phyloP scores from a whole-genome alignment of 768 basidiomycete genomes.

The Calvatia gigantea region DNA sequence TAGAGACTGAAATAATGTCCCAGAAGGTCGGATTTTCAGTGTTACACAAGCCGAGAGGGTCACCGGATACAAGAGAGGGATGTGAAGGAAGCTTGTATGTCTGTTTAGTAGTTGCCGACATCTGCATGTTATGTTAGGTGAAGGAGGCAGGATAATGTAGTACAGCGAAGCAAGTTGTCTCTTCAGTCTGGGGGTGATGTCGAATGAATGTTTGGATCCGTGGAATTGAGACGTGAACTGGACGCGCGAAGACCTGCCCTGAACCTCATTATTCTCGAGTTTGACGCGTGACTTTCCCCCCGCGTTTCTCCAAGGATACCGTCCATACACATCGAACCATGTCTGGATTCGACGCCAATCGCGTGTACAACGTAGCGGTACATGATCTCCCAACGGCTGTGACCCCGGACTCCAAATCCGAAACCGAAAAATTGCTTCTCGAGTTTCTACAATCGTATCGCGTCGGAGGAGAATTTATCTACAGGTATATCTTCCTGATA shows the following conservation, averaged over 20 bases:
- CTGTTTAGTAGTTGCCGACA: neutral
- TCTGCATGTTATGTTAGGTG: neutral
- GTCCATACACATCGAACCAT: slow-evolving; percentile 33
- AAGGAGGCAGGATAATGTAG: neutral
- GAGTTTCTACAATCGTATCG: slow-evolving; percentile 89
- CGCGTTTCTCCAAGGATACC: slow-evolving; percentile 8
- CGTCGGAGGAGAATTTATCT: slow-evolving; percentile 87
- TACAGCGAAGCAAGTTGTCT: neutral
- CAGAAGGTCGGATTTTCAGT: slow-evolving; percentile 24
- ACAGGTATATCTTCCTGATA: slow-evolving; percentile 54
- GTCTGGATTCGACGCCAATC: slow-evolving; percentile 87
- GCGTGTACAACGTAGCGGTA: slow-evolving; percentile 77
- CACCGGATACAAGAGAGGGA: slow-evolving; percentile 18
- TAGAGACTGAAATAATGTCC: slow-evolving; percentile 23
- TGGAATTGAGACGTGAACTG: neutral
- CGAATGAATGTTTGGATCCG: neutral
- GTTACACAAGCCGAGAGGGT: slow-evolving; percentile 27
- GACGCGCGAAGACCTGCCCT: slow-evolving; percentile 33
- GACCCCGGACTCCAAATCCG: slow-evolving; percentile 70
- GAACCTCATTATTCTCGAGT: slow-evolving; percentile 24
- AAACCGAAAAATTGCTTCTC: slow-evolving; percentile 73
- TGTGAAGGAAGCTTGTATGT: slow-evolving; percentile 25
- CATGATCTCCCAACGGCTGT: slow-evolving; percentile 56
- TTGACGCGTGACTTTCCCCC: slow-evolving; percentile 9
- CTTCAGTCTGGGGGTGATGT: too few species aligned